Percentiles rank a stretch among this genome's conserved stretches.
These are phyloP conservation scores for Neoboletus subvelutipes DNA, from an alignment of 768 basidiomycete species.

Conservation along the genomic window DNA sequence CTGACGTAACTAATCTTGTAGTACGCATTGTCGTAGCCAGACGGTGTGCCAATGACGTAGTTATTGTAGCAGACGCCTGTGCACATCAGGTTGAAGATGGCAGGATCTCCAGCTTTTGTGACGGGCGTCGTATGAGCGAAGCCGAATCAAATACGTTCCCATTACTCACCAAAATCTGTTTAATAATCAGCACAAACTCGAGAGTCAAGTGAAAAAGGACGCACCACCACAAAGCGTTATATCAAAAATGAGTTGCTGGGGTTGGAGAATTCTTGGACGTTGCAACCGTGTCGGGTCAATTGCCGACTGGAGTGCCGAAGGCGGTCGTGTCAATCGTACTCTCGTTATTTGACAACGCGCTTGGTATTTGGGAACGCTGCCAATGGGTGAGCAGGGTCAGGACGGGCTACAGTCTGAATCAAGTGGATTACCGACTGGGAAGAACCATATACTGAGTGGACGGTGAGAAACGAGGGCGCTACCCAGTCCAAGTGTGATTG, in stretches of 20 bases:
- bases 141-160: background rate
- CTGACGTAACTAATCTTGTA: constrained; percentile 68
- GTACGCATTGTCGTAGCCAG: constrained; percentile 63
- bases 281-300: constrained; percentile 64
- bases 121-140: constrained; percentile 29
- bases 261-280: constrained; percentile 38
- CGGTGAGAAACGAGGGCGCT: background rate
- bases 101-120: constrained; percentile 44
- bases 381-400: constrained; percentile 3
- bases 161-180: constrained; percentile 34
- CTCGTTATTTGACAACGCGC: constrained; percentile 45
- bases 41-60: constrained; percentile 62
- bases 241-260: constrained; percentile 69
- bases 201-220: constrained; percentile 26
- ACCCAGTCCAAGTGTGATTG: background rate
- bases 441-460: constrained; percentile 31
- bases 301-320: constrained; percentile 66
- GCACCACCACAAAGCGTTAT: constrained; percentile 68
- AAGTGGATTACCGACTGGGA: constrained; percentile 20
- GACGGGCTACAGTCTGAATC: background rate
- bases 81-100: constrained; percentile 61
- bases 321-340: constrained; percentile 53
- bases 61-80: constrained; percentile 66
- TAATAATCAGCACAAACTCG: constrained; percentile 16
- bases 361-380: constrained; percentile 46